A percentile compares a stretch with the other conserved stretches of the same genome.
These are phyloP conservation scores for Mycena galericulata DNA, from an alignment of 768 basidiomycete genomes.

Conservation along the genomic window DNA sequence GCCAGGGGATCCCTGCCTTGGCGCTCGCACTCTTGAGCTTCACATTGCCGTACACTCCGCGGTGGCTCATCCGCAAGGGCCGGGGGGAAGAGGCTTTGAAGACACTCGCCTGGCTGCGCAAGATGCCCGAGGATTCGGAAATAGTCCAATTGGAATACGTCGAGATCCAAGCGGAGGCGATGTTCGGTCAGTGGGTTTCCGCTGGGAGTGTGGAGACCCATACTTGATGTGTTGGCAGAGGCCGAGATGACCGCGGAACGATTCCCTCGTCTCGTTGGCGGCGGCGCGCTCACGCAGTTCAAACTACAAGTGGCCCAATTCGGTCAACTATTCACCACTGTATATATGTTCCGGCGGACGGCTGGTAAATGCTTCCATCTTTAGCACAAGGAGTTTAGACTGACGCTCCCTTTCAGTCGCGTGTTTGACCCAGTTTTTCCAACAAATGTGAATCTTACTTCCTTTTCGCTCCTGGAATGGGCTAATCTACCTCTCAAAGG, in stretches of 20 bases:
- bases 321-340: constrained; percentile 35
- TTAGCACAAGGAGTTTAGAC: not conserved
- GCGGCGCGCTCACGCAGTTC: constrained; percentile 31
- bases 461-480: not conserved
- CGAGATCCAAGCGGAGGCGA: constrained; percentile 53
- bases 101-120: constrained; percentile 50
- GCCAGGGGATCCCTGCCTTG: constrained; percentile 53
- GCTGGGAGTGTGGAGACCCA: not conserved
- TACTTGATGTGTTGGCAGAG: constrained; percentile 19
- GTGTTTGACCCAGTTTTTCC: constrained; percentile 38
- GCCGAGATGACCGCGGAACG: constrained; percentile 36
- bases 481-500: constrained; percentile 23
- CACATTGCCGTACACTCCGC: constrained; percentile 56
- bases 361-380: constrained; percentile 19
- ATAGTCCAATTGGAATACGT: constrained; percentile 52
- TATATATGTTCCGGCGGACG: constrained; percentile 37
- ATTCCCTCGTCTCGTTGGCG: constrained; percentile 33
- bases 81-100: constrained; percentile 49
- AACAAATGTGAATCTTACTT: constrained; percentile 32
- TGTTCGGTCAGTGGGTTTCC: constrained; percentile 32
- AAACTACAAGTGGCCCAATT: constrained; percentile 36
- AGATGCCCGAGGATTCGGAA: constrained; percentile 44
- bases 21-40: constrained; percentile 41
- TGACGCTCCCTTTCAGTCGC: constrained; percentile 28
- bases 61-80: constrained; percentile 55